A percentile compares a stretch with the other conserved stretches of the same genome.
Conservation (phyloP, 2,329 filamentous ascomycete genomes). For the Colletotrichum simmondsii region DNA sequence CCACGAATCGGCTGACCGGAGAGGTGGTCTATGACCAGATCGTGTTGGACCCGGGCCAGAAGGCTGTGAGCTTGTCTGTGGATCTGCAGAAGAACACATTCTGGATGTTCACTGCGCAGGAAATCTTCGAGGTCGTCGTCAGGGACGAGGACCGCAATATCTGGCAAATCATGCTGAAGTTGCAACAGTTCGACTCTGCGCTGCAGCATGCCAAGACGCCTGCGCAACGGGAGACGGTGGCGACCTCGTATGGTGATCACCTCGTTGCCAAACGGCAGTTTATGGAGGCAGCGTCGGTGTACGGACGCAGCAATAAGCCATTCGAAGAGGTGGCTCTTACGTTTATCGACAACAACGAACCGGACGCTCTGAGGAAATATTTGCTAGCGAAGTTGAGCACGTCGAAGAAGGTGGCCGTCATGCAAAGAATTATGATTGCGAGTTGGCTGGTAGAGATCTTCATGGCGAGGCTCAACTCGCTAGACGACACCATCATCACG, state of each 20-base stretch:
- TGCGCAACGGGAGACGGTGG: slow-evolving; percentile 88
- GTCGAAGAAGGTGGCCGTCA: slow-evolving; percentile 84
- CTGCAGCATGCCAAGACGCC: slow-evolving; percentile 84
- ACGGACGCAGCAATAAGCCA: slow-evolving; percentile 94
- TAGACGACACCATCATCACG: slow-evolving; percentile 94
- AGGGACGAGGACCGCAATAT: slow-evolving; percentile 91
- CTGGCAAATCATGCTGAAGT: slow-evolving; percentile 92
- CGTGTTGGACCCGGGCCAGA: slow-evolving; percentile 83
- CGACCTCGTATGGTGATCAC: slow-evolving; percentile 91
- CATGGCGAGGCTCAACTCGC: slow-evolving; percentile 94
- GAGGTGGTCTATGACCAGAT: slow-evolving; percentile 88
- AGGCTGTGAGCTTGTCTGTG: slow-evolving; percentile 83
- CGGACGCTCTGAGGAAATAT: slow-evolving; percentile 91
- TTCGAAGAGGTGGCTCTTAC: slow-evolving; percentile 95
- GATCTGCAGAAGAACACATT: slow-evolving; percentile 97
- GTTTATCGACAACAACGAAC: slow-evolving; percentile 90
- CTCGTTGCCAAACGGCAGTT: slow-evolving; percentile 85
- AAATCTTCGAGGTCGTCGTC: slow-evolving; percentile 94
- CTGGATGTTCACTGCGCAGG: slow-evolving; percentile 91
- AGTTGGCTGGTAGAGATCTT: slow-evolving; percentile 96
- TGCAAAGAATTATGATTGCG: slow-evolving; percentile 96
- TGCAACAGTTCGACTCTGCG: slow-evolving; percentile 89
- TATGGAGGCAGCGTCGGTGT: slow-evolving; percentile 86
- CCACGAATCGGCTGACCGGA: slow-evolving; percentile 87
- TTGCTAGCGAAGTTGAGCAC: slow-evolving; percentile 84